Percentiles rank a stretch among this genome's conserved stretches.
Conservation (phyloP, 75 land plant species). For the Picea sitchensis region DNA sequence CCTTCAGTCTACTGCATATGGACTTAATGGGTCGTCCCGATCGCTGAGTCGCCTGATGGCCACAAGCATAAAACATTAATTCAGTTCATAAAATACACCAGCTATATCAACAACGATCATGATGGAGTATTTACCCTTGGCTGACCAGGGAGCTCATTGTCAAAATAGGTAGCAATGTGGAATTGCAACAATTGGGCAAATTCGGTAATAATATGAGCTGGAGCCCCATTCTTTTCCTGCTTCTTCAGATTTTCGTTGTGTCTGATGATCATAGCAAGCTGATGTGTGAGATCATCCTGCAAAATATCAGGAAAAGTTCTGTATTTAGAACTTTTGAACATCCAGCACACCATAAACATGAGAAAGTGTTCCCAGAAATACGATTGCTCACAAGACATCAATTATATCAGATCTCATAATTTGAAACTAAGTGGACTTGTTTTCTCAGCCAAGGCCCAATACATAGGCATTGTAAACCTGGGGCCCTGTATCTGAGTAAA, state of each 20-base stretch:
- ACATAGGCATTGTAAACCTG: no score
- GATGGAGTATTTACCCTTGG: slow-evolving; percentile 61
- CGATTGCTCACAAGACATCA: no score
- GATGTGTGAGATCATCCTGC: slow-evolving; percentile 98
- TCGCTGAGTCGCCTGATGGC: slow-evolving; percentile 80
- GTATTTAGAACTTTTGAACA: no score
- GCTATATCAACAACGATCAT: neutral
- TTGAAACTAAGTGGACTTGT: no score
- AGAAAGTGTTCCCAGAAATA: no score
- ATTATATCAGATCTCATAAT: no score
- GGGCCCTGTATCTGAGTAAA: no score
- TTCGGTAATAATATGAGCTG: slow-evolving; percentile 90
- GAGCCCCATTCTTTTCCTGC: slow-evolving; percentile 82
- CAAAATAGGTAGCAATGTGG: slow-evolving; percentile 96
- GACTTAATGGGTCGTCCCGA: slow-evolving; percentile 96
- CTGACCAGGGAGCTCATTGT: slow-evolving; percentile 97
- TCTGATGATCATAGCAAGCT: slow-evolving; percentile 94
- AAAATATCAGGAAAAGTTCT: neutral
- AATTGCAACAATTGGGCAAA: slow-evolving; percentile 95
- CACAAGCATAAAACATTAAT: neutral
- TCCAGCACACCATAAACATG: no score
- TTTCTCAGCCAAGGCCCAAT: no score
- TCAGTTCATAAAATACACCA: neutral
- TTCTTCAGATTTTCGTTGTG: slow-evolving; percentile 82
- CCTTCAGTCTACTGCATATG: slow-evolving; percentile 94